These are phyloP conservation scores for Colletotrichum tanaceti DNA, from an alignment of 2,329 filamentous ascomycete species.

Conservation along the genomic window DNA sequence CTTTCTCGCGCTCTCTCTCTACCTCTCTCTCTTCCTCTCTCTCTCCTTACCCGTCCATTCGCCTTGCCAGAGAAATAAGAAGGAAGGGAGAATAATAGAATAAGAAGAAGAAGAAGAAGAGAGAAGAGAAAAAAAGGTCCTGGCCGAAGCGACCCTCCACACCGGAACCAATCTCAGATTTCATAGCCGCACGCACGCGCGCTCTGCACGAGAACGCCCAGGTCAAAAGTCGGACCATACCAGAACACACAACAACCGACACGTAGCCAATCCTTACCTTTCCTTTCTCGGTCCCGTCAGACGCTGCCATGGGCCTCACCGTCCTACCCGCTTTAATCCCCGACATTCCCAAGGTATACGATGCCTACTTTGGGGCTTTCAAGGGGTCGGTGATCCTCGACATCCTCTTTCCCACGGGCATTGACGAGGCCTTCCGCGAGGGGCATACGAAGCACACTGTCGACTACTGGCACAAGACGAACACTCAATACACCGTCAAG, in stretches of 20 bases:
- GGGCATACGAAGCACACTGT: conserved; percentile 56
- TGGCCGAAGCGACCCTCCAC: conserved; percentile 27
- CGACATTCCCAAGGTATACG: conserved; percentile 59
- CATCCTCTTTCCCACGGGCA: conserved; percentile 55
- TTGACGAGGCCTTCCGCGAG: conserved; percentile 54
- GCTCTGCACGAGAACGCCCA: neutral
- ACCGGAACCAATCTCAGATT: conserved; percentile 7
- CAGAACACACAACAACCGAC: neutral
- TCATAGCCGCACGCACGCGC: neutral
- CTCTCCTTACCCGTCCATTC: no score
- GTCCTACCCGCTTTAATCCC: conserved; percentile 59
- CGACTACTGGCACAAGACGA: conserved; percentile 53
- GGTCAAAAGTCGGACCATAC: conserved; percentile 9
- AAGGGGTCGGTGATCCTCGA: conserved; percentile 54
- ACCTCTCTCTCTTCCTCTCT: no score
- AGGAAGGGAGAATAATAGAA: no score
- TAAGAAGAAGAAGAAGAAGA: no score
- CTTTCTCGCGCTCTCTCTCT: no score
- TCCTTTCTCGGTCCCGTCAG: conserved; percentile 15
- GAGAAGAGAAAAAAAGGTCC: conserved; percentile 6
- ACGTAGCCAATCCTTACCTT: conserved; percentile 9
- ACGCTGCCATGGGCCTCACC: conserved; percentile 51
- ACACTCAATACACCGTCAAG: conserved; percentile 60
- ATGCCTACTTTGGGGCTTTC: conserved; percentile 61
- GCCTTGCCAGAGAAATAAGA: no score